Base-by-base conservation (phyloP, 768 basidiomycete species). In the Panellus pusillus region DNA sequence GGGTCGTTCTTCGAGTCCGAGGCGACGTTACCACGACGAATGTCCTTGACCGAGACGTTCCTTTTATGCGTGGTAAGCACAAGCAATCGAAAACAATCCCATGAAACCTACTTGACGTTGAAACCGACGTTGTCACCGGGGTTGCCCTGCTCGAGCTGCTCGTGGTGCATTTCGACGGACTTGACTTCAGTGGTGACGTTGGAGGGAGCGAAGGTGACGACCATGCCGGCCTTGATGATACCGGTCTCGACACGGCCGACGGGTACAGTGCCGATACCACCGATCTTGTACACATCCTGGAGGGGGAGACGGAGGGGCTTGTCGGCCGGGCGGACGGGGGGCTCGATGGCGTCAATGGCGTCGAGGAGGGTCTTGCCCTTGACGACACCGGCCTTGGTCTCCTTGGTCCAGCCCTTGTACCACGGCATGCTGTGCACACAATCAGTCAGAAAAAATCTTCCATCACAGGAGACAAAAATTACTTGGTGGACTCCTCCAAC, bases 261-360 rank as follows among this genome's bases (percentile, higher is more conserved):
- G 73, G 97, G 97, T 69, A 99, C 97, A 67, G 97, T 99, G 65
- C 97, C 97, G 65, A 99, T 99, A 93, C 97, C 97, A 79, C 97
- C 97, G 68, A 99, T 99, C 85, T 99, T 99, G 93, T 99, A 98
- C 70, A 99, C 97, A 85, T 99, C 97, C 86, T 99, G 96, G 74
- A 97, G 93, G 68, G 96, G 94, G 64, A 99, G 95, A 78, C 97
- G 95, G 80, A 99, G 97, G 66, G 97, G 96, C 84, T 98, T 98
- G 82, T 99, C 97, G 72, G 90, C 88, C 61, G 97, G 97, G 75
- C 97, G 93, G 63, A 79, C 74, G 61, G 97, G 97, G 69, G 97
- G 94, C 70, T 99, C 97, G 69, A 99, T 99, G 74, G 95, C 94
- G 68, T 99, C 97, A 66, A 99, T 98, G 72, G 97, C 95, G 73